A percentile compares a stretch with the other conserved stretches of the same genome.
Conservation (phyloP, 352 stramenopile genomes). For the Globisporangium viniferum region DNA sequence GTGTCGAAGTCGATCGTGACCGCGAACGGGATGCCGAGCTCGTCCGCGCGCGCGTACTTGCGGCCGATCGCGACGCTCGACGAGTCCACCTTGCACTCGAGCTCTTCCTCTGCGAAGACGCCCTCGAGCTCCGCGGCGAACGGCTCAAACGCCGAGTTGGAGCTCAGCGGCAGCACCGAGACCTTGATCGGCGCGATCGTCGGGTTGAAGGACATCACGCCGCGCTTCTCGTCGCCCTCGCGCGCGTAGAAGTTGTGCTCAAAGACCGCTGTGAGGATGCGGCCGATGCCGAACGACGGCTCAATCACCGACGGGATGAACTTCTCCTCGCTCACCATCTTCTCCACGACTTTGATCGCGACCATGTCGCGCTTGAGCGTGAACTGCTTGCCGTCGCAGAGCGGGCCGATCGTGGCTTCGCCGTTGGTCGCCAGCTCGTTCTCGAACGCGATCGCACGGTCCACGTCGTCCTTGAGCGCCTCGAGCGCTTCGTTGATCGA, state of each 20-base stretch:
- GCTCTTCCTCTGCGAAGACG: slow-evolving; percentile 53
- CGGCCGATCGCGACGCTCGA: slow-evolving; percentile 95
- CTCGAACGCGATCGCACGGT: slow-evolving; percentile 87
- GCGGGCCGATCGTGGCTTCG: slow-evolving; percentile 86
- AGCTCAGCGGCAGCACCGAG: slow-evolving; percentile 93
- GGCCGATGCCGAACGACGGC: slow-evolving; percentile 98
- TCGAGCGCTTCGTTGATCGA: slow-evolving; percentile 71
- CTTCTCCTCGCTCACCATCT: slow-evolving; percentile 96
- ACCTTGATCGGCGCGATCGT: slow-evolving; percentile 98
- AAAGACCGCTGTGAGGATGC: slow-evolving; percentile 97
- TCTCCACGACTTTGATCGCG: slow-evolving; percentile 92
- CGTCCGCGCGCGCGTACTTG: slow-evolving; percentile 96
- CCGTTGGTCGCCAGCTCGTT: slow-evolving; percentile 88
- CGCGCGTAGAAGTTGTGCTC: slow-evolving; percentile 98
- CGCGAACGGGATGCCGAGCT: slow-evolving; percentile 98
- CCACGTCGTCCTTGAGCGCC: slow-evolving; percentile 88
- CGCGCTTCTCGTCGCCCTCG: slow-evolving; percentile 96
- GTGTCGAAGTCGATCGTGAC: slow-evolving; percentile 99
- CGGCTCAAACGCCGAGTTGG: slow-evolving; percentile 81
- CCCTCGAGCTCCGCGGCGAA: slow-evolving; percentile 77
- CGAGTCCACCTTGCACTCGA: slow-evolving; percentile 94
- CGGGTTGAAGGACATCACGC: slow-evolving; percentile 97
- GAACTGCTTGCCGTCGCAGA: slow-evolving; percentile 87
- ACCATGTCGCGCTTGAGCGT: slow-evolving; percentile 95
- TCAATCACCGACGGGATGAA: slow-evolving; percentile 99